A percentile compares a stretch with the other conserved stretches of the same genome.
Evolutionary conservation across 768 basidiomycete genomes (phyloP).

Genomic region (Hydnum rufescens): DNA sequence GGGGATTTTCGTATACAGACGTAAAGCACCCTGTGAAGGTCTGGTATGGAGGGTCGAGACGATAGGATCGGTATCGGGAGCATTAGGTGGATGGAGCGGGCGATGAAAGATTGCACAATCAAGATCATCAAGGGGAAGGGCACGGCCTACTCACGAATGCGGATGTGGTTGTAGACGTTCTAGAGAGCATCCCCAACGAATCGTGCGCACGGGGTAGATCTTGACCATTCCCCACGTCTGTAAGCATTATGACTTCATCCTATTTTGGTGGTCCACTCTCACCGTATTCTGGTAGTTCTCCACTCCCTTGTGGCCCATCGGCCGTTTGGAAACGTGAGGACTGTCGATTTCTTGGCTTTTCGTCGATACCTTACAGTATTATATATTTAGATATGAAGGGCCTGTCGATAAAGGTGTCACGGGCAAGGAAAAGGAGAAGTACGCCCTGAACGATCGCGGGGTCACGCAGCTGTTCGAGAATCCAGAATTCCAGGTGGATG

Average conservation of each 20-base stretch:
- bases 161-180: conserved; percentile 64
- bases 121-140: conserved; percentile 75
- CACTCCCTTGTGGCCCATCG: no score
- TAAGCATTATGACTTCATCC: not conserved
- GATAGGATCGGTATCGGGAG: conserved; percentile 85
- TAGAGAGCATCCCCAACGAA: conserved; percentile 28
- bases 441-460: conserved; percentile 63
- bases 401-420: conserved; percentile 24
- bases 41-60: conserved; percentile 86
- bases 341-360: no score
- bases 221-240: no score
- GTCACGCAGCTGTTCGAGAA: conserved; percentile 84
- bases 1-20: conserved; percentile 76
- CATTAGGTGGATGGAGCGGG: conserved; percentile 80
- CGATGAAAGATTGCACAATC: conserved; percentile 61
- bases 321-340: no score
- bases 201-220: no score
- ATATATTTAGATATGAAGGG: no score
- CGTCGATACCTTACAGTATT: no score
- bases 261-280: not conserved
- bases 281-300: no score
- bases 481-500: conserved; percentile 82
- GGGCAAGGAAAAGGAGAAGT: conserved; percentile 18
- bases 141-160: conserved; percentile 89
- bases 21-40: conserved; percentile 61